A percentile compares a stretch with the other conserved stretches of the same genome.
Evolutionary conservation across 2,329 filamentous ascomycete species (phyloP).

Genomic region (Cladophialophora immunda): DNA sequence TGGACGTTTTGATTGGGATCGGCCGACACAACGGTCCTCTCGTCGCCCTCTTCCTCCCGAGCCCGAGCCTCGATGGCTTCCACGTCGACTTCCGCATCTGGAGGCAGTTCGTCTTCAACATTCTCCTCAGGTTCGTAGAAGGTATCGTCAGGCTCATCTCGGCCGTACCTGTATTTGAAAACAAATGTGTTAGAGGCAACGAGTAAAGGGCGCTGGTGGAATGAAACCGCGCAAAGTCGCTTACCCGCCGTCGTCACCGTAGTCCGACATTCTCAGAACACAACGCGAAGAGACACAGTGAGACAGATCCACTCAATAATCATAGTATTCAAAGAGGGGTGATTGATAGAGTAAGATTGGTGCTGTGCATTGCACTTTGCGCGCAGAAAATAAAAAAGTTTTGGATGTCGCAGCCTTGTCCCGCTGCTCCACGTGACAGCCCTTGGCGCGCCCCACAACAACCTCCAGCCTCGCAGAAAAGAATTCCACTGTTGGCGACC

Average conservation of each 20-base stretch:
- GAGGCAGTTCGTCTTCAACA: slow-evolving; percentile 63
- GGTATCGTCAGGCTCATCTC: slow-evolving; percentile 43
- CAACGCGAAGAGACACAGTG: slow-evolving; percentile 5
- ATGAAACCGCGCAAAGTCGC: slow-evolving; percentile 54
- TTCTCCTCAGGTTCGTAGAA: slow-evolving; percentile 68
- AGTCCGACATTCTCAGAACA: slow-evolving; percentile 71
- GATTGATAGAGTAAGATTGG: neutral
- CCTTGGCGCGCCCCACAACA: slow-evolving; percentile 4
- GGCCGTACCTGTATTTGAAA: slow-evolving; percentile 33
- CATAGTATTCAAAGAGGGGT: neutral
- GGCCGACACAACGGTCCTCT: slow-evolving; percentile 54
- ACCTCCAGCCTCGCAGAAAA: slow-evolving; percentile 15
- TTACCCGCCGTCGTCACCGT: slow-evolving; percentile 71
- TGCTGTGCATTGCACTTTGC: slow-evolving; percentile 4
- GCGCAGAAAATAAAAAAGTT: neutral
- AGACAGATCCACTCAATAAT: neutral
- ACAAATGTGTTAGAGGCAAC: slow-evolving; percentile 25
- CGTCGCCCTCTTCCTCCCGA: slow-evolving; percentile 52
- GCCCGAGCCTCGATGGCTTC: slow-evolving; percentile 64
- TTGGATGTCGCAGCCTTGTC: slow-evolving; percentile 3
- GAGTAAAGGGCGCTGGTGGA: neutral
- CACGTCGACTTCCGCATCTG: slow-evolving; percentile 56
- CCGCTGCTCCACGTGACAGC: neutral
- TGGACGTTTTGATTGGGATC: slow-evolving; percentile 55
- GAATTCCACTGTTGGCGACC: slow-evolving; percentile 3